Conservation (phyloP, 2,329 filamentous ascomycete species). For the Penicillium sp. region DNA sequence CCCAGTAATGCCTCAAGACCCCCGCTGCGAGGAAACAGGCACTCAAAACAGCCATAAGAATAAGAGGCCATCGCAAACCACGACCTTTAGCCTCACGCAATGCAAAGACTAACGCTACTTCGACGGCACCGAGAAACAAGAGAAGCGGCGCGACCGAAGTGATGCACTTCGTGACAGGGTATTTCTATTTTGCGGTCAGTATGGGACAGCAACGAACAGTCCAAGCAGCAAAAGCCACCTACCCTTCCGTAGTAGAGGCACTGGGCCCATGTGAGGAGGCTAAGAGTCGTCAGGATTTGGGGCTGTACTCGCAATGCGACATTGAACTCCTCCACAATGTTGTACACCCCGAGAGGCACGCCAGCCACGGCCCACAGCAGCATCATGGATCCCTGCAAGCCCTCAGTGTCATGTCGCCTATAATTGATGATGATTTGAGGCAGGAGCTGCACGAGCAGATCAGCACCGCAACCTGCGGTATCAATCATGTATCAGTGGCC, state of each 20-base stretch:
- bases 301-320: constrained; percentile 55
- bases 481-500: constrained; percentile 2
- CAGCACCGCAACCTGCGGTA: background rate
- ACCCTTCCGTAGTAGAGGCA: constrained; percentile 54
- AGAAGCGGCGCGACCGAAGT: constrained; percentile 53
- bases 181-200: constrained; percentile 43
- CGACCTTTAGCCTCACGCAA: constrained; percentile 47
- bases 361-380: constrained; percentile 65
- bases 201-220: background rate
- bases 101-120: constrained; percentile 59
- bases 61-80: constrained; percentile 59
- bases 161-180: constrained; percentile 51
- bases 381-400: constrained; percentile 69
- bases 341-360: constrained; percentile 63
- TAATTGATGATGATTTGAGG: constrained; percentile 70
- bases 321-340: constrained; percentile 55
- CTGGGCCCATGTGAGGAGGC: constrained; percentile 55
- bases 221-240: background rate
- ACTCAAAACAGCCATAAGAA: constrained; percentile 64
- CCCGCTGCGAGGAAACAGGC: constrained; percentile 63
- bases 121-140: constrained; percentile 57
- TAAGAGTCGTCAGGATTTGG: constrained; percentile 54
- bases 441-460: constrained; percentile 52
- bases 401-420: constrained; percentile 62
- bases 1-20: constrained; percentile 66